Evolutionary conservation across 805 yeast genomes (phyloP).

Genomic region (Candida ponderosae): DNA sequence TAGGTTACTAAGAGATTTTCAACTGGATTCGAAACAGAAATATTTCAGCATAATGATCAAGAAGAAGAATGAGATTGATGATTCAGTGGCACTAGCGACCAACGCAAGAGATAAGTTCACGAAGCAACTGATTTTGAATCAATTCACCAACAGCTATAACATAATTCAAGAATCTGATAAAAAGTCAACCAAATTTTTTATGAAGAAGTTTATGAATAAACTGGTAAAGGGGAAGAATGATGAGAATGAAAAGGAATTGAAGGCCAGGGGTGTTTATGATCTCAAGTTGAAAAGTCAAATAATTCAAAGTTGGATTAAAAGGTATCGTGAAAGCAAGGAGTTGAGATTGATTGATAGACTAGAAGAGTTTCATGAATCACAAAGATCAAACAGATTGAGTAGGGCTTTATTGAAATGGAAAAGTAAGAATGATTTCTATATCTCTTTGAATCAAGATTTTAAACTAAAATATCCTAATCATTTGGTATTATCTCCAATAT

Average conservation of each 20-base stretch:
- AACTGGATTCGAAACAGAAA: not conserved
- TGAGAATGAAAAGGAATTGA: not conserved
- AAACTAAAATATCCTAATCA: too few species aligned
- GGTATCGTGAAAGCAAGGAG: too few species aligned
- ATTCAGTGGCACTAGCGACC: conserved; percentile 5
- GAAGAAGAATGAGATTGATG: conserved; percentile 2
- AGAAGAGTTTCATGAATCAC: too few species aligned
- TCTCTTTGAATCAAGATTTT: too few species aligned
- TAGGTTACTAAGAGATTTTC: not conserved
- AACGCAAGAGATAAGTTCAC: conserved; percentile 10
- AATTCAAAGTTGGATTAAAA: too few species aligned
- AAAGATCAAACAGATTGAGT: too few species aligned
- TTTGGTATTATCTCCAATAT: too few species aligned
- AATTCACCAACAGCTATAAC: conserved; percentile 6
- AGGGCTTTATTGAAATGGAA: too few species aligned
- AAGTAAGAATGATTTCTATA: too few species aligned
- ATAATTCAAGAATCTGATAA: not conserved
- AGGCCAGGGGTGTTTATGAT: too few species aligned
- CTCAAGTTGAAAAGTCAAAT: too few species aligned
- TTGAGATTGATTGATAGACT: too few species aligned
- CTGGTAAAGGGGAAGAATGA: conserved; percentile 1
- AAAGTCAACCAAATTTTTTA: conserved; percentile 4
- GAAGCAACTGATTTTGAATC: conserved; percentile 11
- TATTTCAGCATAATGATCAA: conserved; percentile 6
- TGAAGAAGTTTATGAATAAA: conserved; percentile 4